Base-by-base conservation (phyloP, 163 green algal genomes). In the Volvox carteri region DNA sequence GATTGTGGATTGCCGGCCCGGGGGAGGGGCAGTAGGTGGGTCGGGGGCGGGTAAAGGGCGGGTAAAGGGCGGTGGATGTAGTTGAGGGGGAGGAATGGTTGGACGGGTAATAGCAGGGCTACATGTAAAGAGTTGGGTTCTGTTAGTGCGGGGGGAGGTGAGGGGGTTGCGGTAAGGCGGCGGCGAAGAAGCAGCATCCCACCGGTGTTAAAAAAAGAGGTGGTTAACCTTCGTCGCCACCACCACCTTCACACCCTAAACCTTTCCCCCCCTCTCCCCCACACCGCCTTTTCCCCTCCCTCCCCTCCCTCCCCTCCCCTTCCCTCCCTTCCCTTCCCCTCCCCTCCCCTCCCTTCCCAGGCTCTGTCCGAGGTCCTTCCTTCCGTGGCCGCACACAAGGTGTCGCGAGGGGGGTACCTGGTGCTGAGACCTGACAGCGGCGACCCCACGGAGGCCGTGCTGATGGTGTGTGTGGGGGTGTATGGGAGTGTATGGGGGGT, bases 361-460 rank as follows among this genome's bases (percentile, higher is more conserved):
- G 96, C 96, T 2, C 90, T 98, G 37, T 84, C 90, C 16, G 91
- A 97, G 76, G 92, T 98, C 54, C 86, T 98, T 42, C 96, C 96
- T 25, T 85, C 93, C 5, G 92, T 98, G 23, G 93, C 92, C 1
- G 74, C 89, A 21, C 86, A 87, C 46, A 95, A 97, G 76, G 54
- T 95, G 33, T 94, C 52, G 3, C 80, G 86, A 42, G 96, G 97
- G 21, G 97, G 97, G 60, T 98, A 95, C 86, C 95, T 98, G 91
- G 94, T 99, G 50, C 91, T 99, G 85, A 85, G 97, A 7, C 97
- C 97, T 1, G 97, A 99, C 93, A 97, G 93, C 33, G 97, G 97
- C 1, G 95, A 97, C 88, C 97, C 97, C 14, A 93, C 94, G 5
- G 96, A 98, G 37, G 94, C 95, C 1, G 96, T 99, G 46, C 84